Conservation (phyloP, 1,284 basidiomycete genomes). For the Trichosporon sp. region DNA sequence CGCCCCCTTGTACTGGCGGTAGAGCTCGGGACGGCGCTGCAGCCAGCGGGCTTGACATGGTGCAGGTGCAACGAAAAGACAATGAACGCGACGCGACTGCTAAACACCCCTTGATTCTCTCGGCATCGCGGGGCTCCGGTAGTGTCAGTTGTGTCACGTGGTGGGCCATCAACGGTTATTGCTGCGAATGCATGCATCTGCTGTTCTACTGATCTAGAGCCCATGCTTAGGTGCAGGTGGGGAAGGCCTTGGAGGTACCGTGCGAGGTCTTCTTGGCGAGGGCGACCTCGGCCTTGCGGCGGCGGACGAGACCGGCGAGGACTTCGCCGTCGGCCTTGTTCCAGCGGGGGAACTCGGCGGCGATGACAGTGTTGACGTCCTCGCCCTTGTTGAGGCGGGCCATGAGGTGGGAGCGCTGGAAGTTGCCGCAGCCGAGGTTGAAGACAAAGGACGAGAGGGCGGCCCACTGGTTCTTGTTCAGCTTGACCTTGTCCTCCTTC, state of each 20-base stretch:
- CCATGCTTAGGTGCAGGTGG: constrained; percentile 16
- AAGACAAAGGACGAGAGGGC: constrained; percentile 22
- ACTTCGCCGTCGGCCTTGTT: constrained; percentile 16
- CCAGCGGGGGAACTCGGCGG: constrained; percentile 24
- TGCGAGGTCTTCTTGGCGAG: constrained; percentile 20
- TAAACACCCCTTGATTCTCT: no score
- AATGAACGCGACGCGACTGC: no score
- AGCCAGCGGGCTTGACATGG: no score
- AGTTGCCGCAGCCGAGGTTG: constrained; percentile 26
- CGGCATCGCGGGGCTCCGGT: no score
- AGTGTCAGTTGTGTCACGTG: no score
- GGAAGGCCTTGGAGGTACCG: constrained; percentile 19
- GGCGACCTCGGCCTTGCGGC: constrained; percentile 26
- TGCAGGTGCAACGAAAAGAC: no score
- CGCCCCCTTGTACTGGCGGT: no score
- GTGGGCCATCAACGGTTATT: no score
- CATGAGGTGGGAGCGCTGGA: constrained; percentile 2
- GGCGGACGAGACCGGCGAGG: constrained; percentile 20
- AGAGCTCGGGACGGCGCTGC: no score
- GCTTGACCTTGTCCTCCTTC: neutral
- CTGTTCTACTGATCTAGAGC: neutral
- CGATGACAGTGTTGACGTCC: constrained; percentile 20
- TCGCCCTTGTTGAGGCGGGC: constrained; percentile 26
- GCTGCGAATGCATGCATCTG: neutral
- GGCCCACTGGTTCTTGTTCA: constrained; percentile 31